Base-by-base conservation (phyloP, 1,284 basidiomycete species). In the Leccinum griseonigrum region DNA sequence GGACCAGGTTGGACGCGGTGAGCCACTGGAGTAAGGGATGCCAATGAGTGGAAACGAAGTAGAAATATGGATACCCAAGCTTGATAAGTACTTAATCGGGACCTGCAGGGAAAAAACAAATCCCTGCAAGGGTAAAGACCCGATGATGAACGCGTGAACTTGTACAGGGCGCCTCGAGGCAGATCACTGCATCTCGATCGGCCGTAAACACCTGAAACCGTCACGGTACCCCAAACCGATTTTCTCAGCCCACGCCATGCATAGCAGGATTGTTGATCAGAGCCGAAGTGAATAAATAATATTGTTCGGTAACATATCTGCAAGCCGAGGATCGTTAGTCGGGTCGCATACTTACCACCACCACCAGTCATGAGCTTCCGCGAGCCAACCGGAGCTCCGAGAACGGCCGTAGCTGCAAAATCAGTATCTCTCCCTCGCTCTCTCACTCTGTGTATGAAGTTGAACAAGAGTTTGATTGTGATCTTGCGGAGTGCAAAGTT, bases 81-180 rank as follows among this genome's bases (percentile, higher is more conserved):
- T 22, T 46, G 55, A 56, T 56, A 56, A 66, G 64, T 48, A 59
- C 28, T 48, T 4, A 8, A 62, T 57, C 59, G 40, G 32, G 38
- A 28, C 40, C 57, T 48, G 43, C 59, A 67, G 46, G 52, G 62
- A 52, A 56, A 40, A 53, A 36, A 36, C 26, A n/a, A 53, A 31
- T n/a, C 60, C 58, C 58, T 57, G 36, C 31, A 57, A 52, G 11
- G 26, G 58, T 14, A 26, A 14, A 67, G 51, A 26, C 34, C 60
- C 34, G 52, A 58, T 66, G 54, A 60, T 66, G 64, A 68, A 66
- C 58, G 67, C 67, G 64, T 38, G 66, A 66, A 67, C 43, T 36
- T 36, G 18, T 29, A 31, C 1, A 36, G 26, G n/a, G 22, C 9
- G 58, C 67, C 66, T 67, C 58, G 60, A 67, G 67, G 67, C 65